Evolutionary conservation across 148 eudicot genomes (phyloP), one percentile per base, ranked within the genome.

Genomic region (Rhododendron mucronatum): DNA sequence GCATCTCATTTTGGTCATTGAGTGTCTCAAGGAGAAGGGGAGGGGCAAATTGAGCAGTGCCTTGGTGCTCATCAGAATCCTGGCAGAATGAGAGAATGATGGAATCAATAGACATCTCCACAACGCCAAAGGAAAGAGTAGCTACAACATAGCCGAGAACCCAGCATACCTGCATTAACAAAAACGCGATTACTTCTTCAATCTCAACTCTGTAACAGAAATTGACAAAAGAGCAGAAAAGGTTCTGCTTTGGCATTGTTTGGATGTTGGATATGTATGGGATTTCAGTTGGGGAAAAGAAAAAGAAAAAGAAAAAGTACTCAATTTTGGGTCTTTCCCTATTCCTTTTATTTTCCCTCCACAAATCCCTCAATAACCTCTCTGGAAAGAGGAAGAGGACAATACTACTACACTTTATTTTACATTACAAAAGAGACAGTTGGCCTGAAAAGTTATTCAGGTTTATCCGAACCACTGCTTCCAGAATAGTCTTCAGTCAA

Each of bases 81-180:
- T 97, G 98, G 89, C 99, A 95, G 85, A 92, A 97, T 9, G 99
- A 97, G 59, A 95, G 98, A 75, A 97, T 94, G 78, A 97, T 93
- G 11, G 98, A 92, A 81, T 97, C 99, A 9, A 97, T 93, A 1
- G 99, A 95, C 98, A 93, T 95, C 90, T 97, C 99, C 81, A 97
- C 98, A 45, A 97, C 98, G 20, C 92, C 96, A 51, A 97, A 95
- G 92, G 95, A 97, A 50, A 97, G 93, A 18, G 93, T 93, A 15
- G 99, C 98, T 20, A 95, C 98, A 1, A 95, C 91, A 78, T 97
- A 94, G 10, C 98, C 98, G 21, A 97, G 91, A 39, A 86, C 91
- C 99, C 98, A 96, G 84, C 96, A 94, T 59, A 87, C 94, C 99
- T 97, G 94, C 90, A 91, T 3, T 86, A 77, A 63, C 53, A 65